Conservation (phyloP, 495 filamentous ascomycete genomes). For the Talaromyces wortmannii region DNA sequence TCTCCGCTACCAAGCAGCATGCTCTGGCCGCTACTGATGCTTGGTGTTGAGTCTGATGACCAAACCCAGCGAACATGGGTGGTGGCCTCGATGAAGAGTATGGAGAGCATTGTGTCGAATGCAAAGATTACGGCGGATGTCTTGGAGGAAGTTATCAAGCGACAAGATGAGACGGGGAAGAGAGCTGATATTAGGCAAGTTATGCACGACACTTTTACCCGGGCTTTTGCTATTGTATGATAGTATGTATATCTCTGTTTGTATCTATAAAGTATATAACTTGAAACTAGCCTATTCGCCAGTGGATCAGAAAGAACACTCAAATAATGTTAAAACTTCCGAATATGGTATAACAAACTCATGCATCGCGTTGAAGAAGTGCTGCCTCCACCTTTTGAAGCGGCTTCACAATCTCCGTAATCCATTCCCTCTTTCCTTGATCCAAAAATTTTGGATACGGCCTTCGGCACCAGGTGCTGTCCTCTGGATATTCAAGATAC, state of each 20-base stretch:
- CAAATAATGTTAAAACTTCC: no score
- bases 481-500: slow-evolving; percentile 47
- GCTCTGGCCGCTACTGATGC: slow-evolving; percentile 36
- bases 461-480: slow-evolving; percentile 1
- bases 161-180: slow-evolving; percentile 28
- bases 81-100: slow-evolving; percentile 23
- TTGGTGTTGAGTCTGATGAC: slow-evolving; percentile 32
- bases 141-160: slow-evolving; percentile 29
- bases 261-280: background rate
- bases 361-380: background rate
- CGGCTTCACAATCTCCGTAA: background rate
- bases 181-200: slow-evolving; percentile 31
- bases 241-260: background rate
- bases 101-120: slow-evolving; percentile 32
- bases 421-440: slow-evolving; percentile 1
- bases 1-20: slow-evolving; percentile 32
- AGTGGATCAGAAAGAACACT: no score
- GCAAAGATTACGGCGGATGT: slow-evolving; percentile 30
- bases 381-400: background rate
- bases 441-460: background rate
- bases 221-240: slow-evolving; percentile 34
- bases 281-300: no score
- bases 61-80: slow-evolving; percentile 27
- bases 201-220: slow-evolving; percentile 19
- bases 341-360: no score